A percentile compares a stretch with the other conserved stretches of the same genome.
phyloP scores from a whole-genome alignment of 73 alveolate genomes.

The Paramecium caudatum region DNA sequence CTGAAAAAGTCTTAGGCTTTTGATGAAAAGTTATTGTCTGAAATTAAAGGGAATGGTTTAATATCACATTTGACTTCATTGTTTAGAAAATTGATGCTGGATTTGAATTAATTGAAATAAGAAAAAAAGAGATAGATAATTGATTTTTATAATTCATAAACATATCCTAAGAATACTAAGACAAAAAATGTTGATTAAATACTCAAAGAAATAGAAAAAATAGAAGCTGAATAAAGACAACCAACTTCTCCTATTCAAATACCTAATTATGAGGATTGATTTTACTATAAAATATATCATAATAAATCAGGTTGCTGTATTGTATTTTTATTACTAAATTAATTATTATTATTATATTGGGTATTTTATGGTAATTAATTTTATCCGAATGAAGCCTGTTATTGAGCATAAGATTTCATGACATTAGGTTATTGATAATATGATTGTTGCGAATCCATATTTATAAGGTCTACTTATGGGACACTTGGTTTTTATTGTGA shows the following conservation, averaged over 20 bases:
- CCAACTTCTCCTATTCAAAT: slow-evolving; percentile 19
- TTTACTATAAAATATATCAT: background rate
- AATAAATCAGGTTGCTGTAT: slow-evolving; percentile 46
- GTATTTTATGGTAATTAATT: background rate
- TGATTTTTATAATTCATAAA: slow-evolving; percentile 55
- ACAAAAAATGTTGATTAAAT: slow-evolving; percentile 31
- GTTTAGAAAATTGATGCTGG: slow-evolving; percentile 32
- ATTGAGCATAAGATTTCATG: background rate
- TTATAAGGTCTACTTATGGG: background rate
- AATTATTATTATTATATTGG: background rate
- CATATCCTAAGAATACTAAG: slow-evolving; percentile 53
- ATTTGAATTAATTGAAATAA: slow-evolving; percentile 1
- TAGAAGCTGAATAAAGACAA: background rate
- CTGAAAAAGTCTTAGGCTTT: slow-evolving; percentile 26
- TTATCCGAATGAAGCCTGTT: background rate
- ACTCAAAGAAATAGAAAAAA: slow-evolving; percentile 39
- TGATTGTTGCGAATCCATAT: slow-evolving; percentile 1
- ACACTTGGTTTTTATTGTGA: background rate
- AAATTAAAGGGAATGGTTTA: slow-evolving; percentile 58
- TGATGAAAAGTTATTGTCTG: slow-evolving; percentile 5
- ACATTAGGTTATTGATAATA: slow-evolving; percentile 14
- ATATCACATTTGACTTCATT: slow-evolving; percentile 31
- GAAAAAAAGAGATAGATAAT: slow-evolving; percentile 25
- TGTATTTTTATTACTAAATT: no score
- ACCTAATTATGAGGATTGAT: slow-evolving; percentile 55